phyloP scores from a whole-genome alignment of 2,329 filamentous ascomycete species.

The Harringtonia aguacate region DNA sequence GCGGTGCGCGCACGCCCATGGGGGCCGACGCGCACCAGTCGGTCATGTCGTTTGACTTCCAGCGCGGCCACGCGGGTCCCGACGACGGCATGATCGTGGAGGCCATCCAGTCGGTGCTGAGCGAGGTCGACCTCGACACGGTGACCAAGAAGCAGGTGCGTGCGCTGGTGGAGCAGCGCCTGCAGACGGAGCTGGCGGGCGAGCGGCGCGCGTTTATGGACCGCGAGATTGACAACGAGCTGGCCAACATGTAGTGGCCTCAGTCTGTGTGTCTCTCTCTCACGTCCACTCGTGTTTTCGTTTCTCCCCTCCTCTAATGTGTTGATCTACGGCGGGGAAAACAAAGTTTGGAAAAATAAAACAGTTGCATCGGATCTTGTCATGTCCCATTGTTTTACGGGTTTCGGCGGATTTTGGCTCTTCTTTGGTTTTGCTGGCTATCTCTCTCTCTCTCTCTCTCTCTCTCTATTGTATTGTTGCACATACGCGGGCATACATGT shows the following conservation, averaged over 20 bases:
- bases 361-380: neutral
- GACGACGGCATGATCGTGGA: slow-evolving; percentile 74
- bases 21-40: slow-evolving; percentile 34
- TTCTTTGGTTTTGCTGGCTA: too few relatives aligned
- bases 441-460: too few relatives aligned
- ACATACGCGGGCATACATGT: neutral
- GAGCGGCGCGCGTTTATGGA: slow-evolving; percentile 87
- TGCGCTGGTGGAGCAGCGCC: slow-evolving; percentile 81
- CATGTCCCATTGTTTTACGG: neutral
- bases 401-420: too few relatives aligned
- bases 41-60: slow-evolving; percentile 48
- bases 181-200: slow-evolving; percentile 80
- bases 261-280: neutral
- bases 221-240: slow-evolving; percentile 81
- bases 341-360: neutral
- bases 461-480: too few relatives aligned
- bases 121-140: slow-evolving; percentile 87
- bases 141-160: slow-evolving; percentile 97
- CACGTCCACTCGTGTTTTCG: neutral
- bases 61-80: slow-evolving; percentile 51
- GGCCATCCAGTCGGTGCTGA: slow-evolving; percentile 70
- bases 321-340: neutral
- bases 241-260: slow-evolving; percentile 71
- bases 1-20: slow-evolving; percentile 35
- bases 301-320: neutral